Evolutionary conservation across 139 green algal species (phyloP).

Genomic region (Picochlorum sp.): DNA sequence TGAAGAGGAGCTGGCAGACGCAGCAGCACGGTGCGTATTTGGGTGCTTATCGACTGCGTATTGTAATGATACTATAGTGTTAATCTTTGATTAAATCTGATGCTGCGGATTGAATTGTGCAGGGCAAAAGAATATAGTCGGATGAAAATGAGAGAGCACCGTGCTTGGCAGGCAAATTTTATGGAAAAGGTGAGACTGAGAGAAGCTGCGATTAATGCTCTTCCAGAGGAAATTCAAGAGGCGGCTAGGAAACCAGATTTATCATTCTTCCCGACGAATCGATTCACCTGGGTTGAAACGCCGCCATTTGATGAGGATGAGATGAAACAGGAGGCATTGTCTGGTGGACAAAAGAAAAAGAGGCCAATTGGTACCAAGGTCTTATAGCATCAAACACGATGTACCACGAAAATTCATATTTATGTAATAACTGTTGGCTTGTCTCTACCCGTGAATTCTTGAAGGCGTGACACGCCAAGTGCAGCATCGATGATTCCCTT

Average conservation of each 20-base stretch:
- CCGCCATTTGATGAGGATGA: slow-evolving; percentile 20
- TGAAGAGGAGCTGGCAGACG: slow-evolving; percentile 13
- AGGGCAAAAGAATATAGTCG: slow-evolving; percentile 33
- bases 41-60: background rate
- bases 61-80: background rate
- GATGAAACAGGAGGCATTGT: background rate
- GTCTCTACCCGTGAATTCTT: slow-evolving; percentile 86
- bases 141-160: slow-evolving; percentile 29
- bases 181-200: slow-evolving; percentile 31
- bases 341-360: background rate
- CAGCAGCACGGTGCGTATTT: slow-evolving; percentile 4
- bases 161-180: slow-evolving; percentile 33
- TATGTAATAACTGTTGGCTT: slow-evolving; percentile 99
- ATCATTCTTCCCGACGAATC: slow-evolving; percentile 21
- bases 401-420: background rate
- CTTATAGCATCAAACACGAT: background rate
- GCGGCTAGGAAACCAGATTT: slow-evolving; percentile 17
- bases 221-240: slow-evolving; percentile 22
- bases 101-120: slow-evolving; percentile 2
- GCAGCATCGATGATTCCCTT: slow-evolving; percentile 64
- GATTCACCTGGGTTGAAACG: slow-evolving; percentile 26
- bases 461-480: slow-evolving; percentile 64
- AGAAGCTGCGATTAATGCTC: slow-evolving; percentile 25
- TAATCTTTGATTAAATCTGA: too few species aligned
- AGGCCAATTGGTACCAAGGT: background rate